Evolutionary conservation across 257 asterid genomes (phyloP).

Genomic region (Rubia yunnanensis): DNA sequence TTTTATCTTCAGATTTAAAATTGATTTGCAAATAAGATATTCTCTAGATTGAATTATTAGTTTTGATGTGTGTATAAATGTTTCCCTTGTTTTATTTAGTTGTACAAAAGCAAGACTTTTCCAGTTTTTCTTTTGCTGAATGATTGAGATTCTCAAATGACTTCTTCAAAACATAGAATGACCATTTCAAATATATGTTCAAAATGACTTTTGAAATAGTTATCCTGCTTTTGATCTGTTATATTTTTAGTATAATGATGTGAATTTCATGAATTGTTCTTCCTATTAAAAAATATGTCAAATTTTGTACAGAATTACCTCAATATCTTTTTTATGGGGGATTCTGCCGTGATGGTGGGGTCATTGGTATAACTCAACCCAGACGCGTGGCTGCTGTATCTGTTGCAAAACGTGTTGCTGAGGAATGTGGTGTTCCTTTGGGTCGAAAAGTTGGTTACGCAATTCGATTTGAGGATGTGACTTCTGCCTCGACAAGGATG

Average conservation of each 20-base stretch:
- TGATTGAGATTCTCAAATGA: background rate
- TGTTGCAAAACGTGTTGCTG: slow-evolving; percentile 93
- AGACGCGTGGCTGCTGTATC: slow-evolving; percentile 97
- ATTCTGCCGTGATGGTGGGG: slow-evolving; percentile 68
- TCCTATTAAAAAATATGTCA: background rate
- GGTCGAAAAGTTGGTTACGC: slow-evolving; percentile 92
- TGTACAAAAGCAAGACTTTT: background rate
- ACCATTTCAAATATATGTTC: background rate
- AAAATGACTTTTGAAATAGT: background rate
- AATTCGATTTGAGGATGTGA: slow-evolving; percentile 86
- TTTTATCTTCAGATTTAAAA: background rate
- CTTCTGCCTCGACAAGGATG: slow-evolving; percentile 71
- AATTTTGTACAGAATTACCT: slow-evolving; percentile 61
- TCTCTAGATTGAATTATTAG: too few relatives aligned
- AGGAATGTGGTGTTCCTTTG: slow-evolving; percentile 66
- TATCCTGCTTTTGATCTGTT: background rate
- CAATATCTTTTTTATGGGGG: slow-evolving; percentile 80
- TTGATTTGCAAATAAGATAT: background rate
- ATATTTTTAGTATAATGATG: background rate
- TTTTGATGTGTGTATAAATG: background rate
- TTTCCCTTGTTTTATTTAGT: background rate
- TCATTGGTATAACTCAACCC: slow-evolving; percentile 91
- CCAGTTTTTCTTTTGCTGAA: background rate
- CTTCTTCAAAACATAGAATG: background rate
- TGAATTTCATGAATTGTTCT: background rate